phyloP scores from a whole-genome alignment of 148 eudicot genomes.

The Hydrangea macrophylla region DNA sequence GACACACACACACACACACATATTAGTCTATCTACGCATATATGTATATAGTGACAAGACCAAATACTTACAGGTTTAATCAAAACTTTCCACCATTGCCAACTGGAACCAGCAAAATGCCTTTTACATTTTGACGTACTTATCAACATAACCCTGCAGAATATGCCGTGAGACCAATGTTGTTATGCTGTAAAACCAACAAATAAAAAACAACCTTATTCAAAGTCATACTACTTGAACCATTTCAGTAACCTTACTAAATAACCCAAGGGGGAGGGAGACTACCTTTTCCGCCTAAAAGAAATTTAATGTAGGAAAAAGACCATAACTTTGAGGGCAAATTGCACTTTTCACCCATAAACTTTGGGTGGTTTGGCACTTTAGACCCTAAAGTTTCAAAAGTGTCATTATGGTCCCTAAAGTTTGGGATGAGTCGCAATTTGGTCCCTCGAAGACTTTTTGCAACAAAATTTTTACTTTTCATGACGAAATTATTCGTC shows the following conservation, averaged over 20 bases:
- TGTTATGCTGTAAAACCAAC: neutral
- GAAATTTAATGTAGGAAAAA: neutral
- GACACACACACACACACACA: neutral
- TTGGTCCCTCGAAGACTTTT: too few relatives aligned
- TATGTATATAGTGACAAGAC: neutral
- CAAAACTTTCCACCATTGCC: constrained; percentile 1
- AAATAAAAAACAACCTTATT: neutral
- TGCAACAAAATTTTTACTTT: too few relatives aligned
- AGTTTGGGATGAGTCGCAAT: too few relatives aligned
- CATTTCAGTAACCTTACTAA: neutral
- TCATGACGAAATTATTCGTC: too few relatives aligned
- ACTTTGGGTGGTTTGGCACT: too few relatives aligned
- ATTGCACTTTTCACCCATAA: too few relatives aligned
- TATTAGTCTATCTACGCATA: neutral
- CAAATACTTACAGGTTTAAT: constrained; percentile 13
- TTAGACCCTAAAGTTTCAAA: too few relatives aligned
- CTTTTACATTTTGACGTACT: constrained; percentile 65
- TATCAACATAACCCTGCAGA: constrained; percentile 90
- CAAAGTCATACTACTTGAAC: neutral
- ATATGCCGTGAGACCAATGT: constrained; percentile 1
- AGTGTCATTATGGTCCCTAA: too few relatives aligned
- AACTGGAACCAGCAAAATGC: constrained; percentile 11
- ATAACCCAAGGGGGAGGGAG: too few relatives aligned
- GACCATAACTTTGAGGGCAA: neutral
- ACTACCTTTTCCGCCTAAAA: neutral